Evolutionary conservation across 495 filamentous ascomycete genomes (phyloP).

Genomic region (Cercophora samala): DNA sequence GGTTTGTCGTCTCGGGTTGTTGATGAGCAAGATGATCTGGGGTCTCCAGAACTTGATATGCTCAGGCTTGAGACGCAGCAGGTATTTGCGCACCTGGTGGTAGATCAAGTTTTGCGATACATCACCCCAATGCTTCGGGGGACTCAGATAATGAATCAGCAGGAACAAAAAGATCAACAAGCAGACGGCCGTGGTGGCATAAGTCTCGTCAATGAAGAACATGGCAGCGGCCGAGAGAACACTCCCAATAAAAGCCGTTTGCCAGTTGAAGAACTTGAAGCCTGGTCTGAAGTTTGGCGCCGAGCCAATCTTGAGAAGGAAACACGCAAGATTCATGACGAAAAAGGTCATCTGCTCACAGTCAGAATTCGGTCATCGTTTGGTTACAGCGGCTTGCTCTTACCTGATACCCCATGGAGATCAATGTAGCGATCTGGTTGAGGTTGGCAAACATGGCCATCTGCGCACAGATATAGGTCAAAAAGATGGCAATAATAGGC

Average conservation of each 20-base stretch:
- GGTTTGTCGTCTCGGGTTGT: conserved; percentile 71
- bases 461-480: conserved; percentile 74
- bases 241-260: conserved; percentile 71
- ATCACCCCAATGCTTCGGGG: conserved; percentile 86
- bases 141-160: conserved; percentile 78
- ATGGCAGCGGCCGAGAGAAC: conserved; percentile 73
- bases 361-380: conserved; percentile 9
- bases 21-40: conserved; percentile 79
- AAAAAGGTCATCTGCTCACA: conserved; percentile 59
- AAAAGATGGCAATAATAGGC: conserved; percentile 70
- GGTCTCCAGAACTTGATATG: conserved; percentile 93
- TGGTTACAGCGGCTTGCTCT: conserved; percentile 26
- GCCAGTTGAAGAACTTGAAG: conserved; percentile 85
- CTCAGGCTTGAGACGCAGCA: conserved; percentile 76
- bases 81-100: conserved; percentile 86
- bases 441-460: conserved; percentile 79
- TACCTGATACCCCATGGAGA: conserved; percentile 85
- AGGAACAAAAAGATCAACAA: conserved; percentile 74
- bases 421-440: conserved; percentile 83
- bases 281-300: conserved; percentile 86
- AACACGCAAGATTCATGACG: conserved; percentile 81
- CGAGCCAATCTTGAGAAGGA: conserved; percentile 86
- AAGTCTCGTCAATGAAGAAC: conserved; percentile 86
- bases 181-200: conserved; percentile 70
- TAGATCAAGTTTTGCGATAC: conserved; percentile 88